Base-by-base conservation (phyloP, 495 filamentous ascomycete genomes). In the Barbatosphaeria neglecta region DNA sequence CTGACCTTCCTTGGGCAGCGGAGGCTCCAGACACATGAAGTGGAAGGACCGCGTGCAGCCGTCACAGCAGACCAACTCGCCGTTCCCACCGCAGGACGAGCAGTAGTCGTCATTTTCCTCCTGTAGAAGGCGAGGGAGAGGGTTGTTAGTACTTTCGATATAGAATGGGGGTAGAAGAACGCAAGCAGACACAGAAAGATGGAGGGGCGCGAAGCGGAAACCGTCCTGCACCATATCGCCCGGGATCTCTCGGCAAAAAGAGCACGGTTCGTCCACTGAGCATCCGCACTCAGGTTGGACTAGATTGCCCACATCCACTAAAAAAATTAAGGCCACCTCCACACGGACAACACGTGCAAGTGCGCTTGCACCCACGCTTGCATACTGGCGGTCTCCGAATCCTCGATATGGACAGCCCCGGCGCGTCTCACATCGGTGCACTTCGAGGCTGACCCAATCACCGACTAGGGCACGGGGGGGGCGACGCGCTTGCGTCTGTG, bases 51-150 rank as follows among this genome's bases (percentile, higher is more conserved):
- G 78, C 16, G 76, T 73, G 67, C 92, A 98, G 41, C 83, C 83
- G 62, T 97, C 92, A 62, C 92, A 98, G 66, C 90, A 95, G 47
- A 97, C 68, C 22, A 98, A 69, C 44, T 82, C 73, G n/a, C 92
- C 92, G 44, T 77, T 82, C 35, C 80, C 79, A 52, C 81, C 78
- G 64, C 92, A 98, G 9, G 87, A 74, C 41, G 77, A 74, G 65
- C 92, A 98, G 54, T 82, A 79, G 53, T 98, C 92, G 52, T 87
- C 84, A 58, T 95, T 95, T 41, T 93, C 84, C 54, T 84, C 77
- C 67, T 80, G 68, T 48, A 23, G 40, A n/a, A n/a, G n/a, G n/a
- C 19, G 7, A 39, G 17, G 41, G 38, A 35, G 9, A 17, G 23
- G 16, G 33, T 27, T 15, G 31, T 4, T 35, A n/a, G 31, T 35